Conservation (phyloP, 2,329 filamentous ascomycete genomes). For the Gliomastix tumulicola region DNA sequence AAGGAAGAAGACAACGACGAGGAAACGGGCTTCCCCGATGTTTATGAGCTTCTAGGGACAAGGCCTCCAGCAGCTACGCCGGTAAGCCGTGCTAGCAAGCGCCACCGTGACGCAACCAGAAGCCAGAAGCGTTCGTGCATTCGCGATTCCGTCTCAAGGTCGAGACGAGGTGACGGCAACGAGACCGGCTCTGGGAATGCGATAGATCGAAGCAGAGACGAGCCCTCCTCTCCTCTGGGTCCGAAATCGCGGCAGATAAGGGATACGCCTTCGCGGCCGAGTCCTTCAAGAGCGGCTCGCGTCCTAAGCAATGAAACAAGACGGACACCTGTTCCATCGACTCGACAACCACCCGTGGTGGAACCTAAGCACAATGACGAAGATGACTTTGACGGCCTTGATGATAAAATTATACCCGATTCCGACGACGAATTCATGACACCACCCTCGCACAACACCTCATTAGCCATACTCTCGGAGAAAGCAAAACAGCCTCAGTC, state of each 20-base stretch:
- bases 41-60: slow-evolving; percentile 39
- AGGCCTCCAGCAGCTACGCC: slow-evolving; percentile 28
- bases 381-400: slow-evolving; percentile 3
- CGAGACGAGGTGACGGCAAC: too few relatives aligned
- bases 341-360: too few relatives aligned
- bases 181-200: slow-evolving; percentile 2
- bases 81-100: slow-evolving; percentile 8
- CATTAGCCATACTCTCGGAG: slow-evolving; percentile 8
- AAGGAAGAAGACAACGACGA: slow-evolving; percentile 22
- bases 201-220: too few relatives aligned
- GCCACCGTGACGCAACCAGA: neutral
- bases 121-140: too few relatives aligned
- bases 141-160: too few relatives aligned
- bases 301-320: too few relatives aligned
- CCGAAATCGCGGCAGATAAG: neutral
- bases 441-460: slow-evolving; percentile 26
- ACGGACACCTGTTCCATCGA: too few relatives aligned
- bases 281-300: neutral
- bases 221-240: neutral
- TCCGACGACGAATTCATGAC: slow-evolving; percentile 50
- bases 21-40: slow-evolving; percentile 45
- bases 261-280: neutral
- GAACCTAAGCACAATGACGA: too few relatives aligned
- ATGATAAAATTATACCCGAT: slow-evolving; percentile 38
- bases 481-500: too few relatives aligned